A percentile compares a stretch with the other conserved stretches of the same genome.
These are phyloP conservation scores for Marchantia paleacea DNA, from an alignment of 225 moss, liverwort and hornwort genomes.

Conservation along the genomic window DNA sequence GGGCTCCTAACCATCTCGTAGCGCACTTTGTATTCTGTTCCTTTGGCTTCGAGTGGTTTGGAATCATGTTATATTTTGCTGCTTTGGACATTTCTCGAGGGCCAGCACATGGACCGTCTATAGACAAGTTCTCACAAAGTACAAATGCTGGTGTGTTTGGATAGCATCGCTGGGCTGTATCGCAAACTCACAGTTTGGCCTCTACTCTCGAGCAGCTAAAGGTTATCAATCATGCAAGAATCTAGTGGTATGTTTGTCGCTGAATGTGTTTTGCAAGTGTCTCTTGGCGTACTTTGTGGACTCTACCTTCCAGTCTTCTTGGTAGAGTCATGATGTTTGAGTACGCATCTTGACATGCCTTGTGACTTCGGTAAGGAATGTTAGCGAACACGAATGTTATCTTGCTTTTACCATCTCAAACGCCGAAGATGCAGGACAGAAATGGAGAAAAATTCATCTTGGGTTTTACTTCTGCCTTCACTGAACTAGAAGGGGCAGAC, in stretches of 20 bases:
- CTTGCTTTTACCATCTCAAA: too few relatives aligned
- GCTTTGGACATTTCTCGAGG: conserved; percentile 5
- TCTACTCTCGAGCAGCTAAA: neutral
- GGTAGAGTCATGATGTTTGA: neutral
- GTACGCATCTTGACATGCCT: neutral
- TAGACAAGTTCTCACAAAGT: neutral
- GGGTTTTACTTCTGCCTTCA: too few relatives aligned
- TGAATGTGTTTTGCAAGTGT: neutral
- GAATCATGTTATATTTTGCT: neutral
- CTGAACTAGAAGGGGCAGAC: too few relatives aligned
- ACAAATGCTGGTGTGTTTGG: neutral
- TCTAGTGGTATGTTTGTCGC: neutral
- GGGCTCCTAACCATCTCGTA: neutral
- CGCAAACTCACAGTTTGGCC: neutral
- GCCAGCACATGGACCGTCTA: neutral
- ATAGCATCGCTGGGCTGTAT: neutral
- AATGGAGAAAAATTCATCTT: too few relatives aligned
- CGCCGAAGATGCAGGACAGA: too few relatives aligned
- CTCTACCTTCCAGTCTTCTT: neutral
- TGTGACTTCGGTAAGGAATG: too few relatives aligned
- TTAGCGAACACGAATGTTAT: too few relatives aligned
- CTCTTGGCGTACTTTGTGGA: neutral
- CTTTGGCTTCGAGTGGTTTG: neutral
- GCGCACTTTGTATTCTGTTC: too few relatives aligned
- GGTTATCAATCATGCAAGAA: neutral